Evolutionary conservation across 2,329 filamentous ascomycete species (phyloP).

Genomic region (Cyclaneusma minus): DNA sequence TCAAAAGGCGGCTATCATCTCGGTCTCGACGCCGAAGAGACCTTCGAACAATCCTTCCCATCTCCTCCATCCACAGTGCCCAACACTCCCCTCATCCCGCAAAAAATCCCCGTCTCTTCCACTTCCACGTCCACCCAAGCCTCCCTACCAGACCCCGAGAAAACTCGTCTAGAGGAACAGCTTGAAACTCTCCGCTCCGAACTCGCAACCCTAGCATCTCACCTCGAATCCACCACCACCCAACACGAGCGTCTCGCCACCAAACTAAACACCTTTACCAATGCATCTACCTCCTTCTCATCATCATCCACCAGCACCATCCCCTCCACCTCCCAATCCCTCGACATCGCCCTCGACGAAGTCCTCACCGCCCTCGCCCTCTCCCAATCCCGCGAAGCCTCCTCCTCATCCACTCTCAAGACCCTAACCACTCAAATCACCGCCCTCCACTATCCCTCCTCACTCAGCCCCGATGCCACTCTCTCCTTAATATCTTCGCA

Average conservation of each 20-base stretch:
- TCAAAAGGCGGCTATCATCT: constrained; percentile 10
- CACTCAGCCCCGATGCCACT: constrained; percentile 21
- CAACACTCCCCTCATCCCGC: constrained; percentile 11
- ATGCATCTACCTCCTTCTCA: no score
- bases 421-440: constrained; percentile 29
- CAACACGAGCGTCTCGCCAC: constrained; percentile 11
- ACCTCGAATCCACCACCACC: constrained; percentile 13
- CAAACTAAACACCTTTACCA: no score
- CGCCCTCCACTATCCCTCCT: constrained; percentile 33
- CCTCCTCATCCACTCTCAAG: constrained; percentile 27
- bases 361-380: constrained; percentile 17
- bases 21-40: constrained; percentile 20
- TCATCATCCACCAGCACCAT: constrained; percentile 11
- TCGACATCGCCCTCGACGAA: constrained; percentile 16
- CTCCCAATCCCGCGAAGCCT: constrained; percentile 18
- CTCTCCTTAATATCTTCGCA: constrained; percentile 29
- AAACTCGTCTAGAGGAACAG: constrained; percentile 6
- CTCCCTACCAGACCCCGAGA: constrained; percentile 1
- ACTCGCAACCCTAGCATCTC: constrained; percentile 11
- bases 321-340: constrained; percentile 10
- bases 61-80: constrained; percentile 16
- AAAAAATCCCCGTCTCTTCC: background rate
- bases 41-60: constrained; percentile 15
- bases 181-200: constrained; percentile 12
- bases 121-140: background rate